Base-by-base conservation (phyloP, 345 rosid species). In the Lepidium didymum region DNA sequence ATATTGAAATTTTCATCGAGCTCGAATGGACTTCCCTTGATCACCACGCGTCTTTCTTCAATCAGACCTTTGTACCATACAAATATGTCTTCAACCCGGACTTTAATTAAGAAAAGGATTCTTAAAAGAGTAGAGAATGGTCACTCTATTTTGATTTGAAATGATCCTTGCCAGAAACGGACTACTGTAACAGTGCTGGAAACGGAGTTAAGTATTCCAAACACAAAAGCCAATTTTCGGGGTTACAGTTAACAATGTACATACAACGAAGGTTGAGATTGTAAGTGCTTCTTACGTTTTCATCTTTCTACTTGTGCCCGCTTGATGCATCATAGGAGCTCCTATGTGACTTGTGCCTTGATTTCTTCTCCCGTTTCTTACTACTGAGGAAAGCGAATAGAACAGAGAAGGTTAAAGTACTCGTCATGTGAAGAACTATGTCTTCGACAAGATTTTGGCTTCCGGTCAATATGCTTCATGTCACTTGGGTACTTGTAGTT, bases 381-480 rank as follows among this genome's bases (percentile, higher is more conserved):
- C 90, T 75, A 60, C 85, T 75, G 67, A 12, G 34, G 12, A 38
- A 43, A 15, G 46, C 6, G 8, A 40, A 40, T 1, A 62, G 7
- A 45, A 31, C 29, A 34, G 36, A 45, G 43, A 21, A 65, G 60
- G 49, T 45, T 53, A 21, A 75, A 70, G 49, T 86, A 93, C 98
- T 88, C 94, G 19, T 90, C 97, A 33, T 82, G 87, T 31, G 89
- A 86, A 77, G 89, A 86, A 70, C 84, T 72, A 63, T 90, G 92
- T 50, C 96, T 92, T 89, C 87, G 86, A 70, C 99, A 91, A 52
- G 97, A 94, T 73, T 85, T 88, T 53, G 91, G 84, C 75, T 94
- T 94, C 74, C 99, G 77, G 62, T 88, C 89, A 41, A 91, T 91
- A 82, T 94, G 91, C 81, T 87, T 94, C 99, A 94, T 87, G 78